Evolutionary conservation across 2,329 filamentous ascomycete species (phyloP).

Genomic region (Stachybotrys chlorohalonatus): DNA sequence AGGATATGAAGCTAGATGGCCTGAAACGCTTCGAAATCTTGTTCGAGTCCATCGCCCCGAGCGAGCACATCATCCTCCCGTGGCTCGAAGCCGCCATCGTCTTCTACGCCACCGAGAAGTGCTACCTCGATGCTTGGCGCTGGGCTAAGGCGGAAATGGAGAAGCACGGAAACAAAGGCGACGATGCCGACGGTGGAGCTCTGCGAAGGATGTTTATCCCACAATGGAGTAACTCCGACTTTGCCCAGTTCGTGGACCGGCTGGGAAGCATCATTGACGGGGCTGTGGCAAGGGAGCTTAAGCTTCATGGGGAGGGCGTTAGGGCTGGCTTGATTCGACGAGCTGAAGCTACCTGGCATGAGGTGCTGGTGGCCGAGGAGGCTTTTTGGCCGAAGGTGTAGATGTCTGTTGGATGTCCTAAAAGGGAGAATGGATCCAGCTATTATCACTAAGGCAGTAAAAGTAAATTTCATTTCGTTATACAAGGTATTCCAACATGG

Average conservation of each 20-base stretch:
- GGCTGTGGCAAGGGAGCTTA: conserved; percentile 31
- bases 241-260: conserved; percentile 47
- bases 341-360: conserved; percentile 34
- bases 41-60: conserved; percentile 42
- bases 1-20: conserved; percentile 27
- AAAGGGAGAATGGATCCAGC: too few species aligned
- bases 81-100: conserved; percentile 60
- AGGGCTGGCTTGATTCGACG: conserved; percentile 23
- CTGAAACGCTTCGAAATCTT: conserved; percentile 33
- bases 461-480: too few species aligned
- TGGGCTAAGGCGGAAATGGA: conserved; percentile 33
- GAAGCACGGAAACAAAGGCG: conserved; percentile 6
- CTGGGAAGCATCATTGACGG: conserved; percentile 47
- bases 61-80: conserved; percentile 30
- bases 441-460: too few species aligned
- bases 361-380: conserved; percentile 47
- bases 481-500: too few species aligned
- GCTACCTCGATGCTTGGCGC: conserved; percentile 52
- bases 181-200: conserved; percentile 56
- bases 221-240: conserved; percentile 58
- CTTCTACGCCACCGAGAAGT: conserved; percentile 69
- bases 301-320: conserved; percentile 19
- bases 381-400: conserved; percentile 44
- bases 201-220: conserved; percentile 56
- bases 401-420: neutral